Base-by-base conservation (phyloP, 176 grass and related monocot species). In the Phoenix dactylifera region DNA sequence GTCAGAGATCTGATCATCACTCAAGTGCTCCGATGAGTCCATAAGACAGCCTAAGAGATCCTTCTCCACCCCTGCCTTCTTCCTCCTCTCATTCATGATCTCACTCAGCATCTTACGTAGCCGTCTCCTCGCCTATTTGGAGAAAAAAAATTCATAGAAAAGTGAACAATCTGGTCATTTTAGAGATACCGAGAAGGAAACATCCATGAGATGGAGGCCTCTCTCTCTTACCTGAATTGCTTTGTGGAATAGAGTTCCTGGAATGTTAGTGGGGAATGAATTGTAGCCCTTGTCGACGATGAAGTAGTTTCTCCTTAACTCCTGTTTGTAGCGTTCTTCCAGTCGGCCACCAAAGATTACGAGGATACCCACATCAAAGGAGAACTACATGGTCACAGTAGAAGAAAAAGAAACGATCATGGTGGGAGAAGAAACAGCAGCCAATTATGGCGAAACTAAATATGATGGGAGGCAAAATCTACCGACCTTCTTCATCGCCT, bases 231-330 rank as follows among this genome's bases (percentile, higher is more conserved):
- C 93, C 67, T 92, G 84, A 52, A 89, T 89, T 15, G 88, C 93
- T 76, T 74, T 92, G 55, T 74, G 39, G 64, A 86, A 89, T 9
- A 68, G 78, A 26, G 88, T 92, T 20, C 93, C 82, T 0, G 88
- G 93, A 28, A 89, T 54, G 59, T 66, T 81, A 62, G 68, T 98
- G 52, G 84, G 78, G 66, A 98, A 98, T 49, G 84, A 98, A 73
- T 98, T 98, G 81, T 98, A 98, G 17, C 93, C 93, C 75, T 83
- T 98, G 75, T 92, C 88, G 28, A 98, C 79, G 65, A 92, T 18
- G 82, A 70, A 70, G 66, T 89, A 98, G 15, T 89, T 92, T 50
- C 62, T 75, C 67, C 79, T 74, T 10, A 98, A 63, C 81, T 86
- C 81, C 50, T 51, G 58, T 60, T 81, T 92, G 56, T 65, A 59